These are phyloP conservation scores for Scleroderma citrinum DNA, from an alignment of 768 basidiomycete species.

Conservation along the genomic window DNA sequence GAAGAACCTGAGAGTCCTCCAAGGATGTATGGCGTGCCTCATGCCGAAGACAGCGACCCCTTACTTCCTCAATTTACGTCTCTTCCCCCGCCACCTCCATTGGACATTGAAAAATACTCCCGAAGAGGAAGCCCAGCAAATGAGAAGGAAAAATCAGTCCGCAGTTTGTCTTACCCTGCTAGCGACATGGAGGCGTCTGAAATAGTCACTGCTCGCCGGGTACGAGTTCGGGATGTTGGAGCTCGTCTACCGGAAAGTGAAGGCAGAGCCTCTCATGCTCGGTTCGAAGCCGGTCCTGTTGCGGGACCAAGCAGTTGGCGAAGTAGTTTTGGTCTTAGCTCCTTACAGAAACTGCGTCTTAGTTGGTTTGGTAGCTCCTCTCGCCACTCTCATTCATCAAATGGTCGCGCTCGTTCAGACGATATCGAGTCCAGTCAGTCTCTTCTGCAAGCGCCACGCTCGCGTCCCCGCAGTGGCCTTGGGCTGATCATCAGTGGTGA, in stretches of 20 bases:
- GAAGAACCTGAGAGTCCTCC: constrained; percentile 21
- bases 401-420: constrained; percentile 26
- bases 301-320: constrained; percentile 30
- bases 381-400: constrained; percentile 24
- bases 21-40: constrained; percentile 23
- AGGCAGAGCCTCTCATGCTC: constrained; percentile 4
- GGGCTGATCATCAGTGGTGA: constrained; percentile 35
- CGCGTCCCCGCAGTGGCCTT: constrained; percentile 27
- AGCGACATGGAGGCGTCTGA: constrained; percentile 29
- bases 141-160: constrained; percentile 31
- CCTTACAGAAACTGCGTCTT: constrained; percentile 43
- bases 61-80: constrained; percentile 27
- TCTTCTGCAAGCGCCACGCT: constrained; percentile 23
- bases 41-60: constrained; percentile 12
- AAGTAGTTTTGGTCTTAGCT: constrained; percentile 40
- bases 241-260: constrained; percentile 22
- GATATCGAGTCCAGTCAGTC: constrained; percentile 44
- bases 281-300: constrained; percentile 12
- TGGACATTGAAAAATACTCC: constrained; percentile 28
- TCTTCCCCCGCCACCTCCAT: constrained; percentile 34
- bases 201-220: constrained; percentile 33
- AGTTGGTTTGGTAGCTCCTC: constrained; percentile 52
- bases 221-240: constrained; percentile 31
- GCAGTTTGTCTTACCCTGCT: constrained; percentile 26
- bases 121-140: constrained; percentile 21